Evolutionary conservation across 805 yeast species (phyloP), one percentile per base, ranked within the genome.

Genomic region (Ogataea dorogensis): DNA sequence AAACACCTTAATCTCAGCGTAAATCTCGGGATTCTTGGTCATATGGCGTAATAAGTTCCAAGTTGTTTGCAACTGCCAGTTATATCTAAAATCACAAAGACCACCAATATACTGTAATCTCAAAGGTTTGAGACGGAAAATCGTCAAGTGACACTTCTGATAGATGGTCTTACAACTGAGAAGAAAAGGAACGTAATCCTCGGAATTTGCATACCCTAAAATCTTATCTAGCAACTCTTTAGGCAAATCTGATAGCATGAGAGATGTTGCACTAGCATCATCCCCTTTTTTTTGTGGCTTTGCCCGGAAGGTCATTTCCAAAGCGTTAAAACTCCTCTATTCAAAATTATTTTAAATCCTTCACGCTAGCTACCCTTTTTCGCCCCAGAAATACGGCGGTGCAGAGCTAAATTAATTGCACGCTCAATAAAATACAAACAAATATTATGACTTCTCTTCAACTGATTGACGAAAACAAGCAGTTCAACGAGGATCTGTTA

Each of bases 401-500:
- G 39, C 29, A 22, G 7, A 8, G 5, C 3, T 11, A 5, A 16
- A 9, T 16, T 11, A 12, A 20, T 21, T 23, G 20, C 28, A 30
- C 38, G 30, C 33, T 13, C 19, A 18, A 7, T 14, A 29, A 29
- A 24, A 24, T 17, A 28, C 16, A 23, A 18, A 19, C 19, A 22
- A 9, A 30, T 14, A 31, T 4, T 24, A 35, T 38, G 35, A 22
- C 51, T 5, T 77, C 81, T 8, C 64, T 78, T 14, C 88, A 81
- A 56, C 66, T 81, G 34, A 79, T 81, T 40, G 73, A 80, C 53
- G 86, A 79, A 49, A 49, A 68, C 49, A 81, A 81, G 52, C 44
- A 53, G 24, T 81, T 80, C 68, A 74, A 69, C 47, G 33, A 44
- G 2, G 41, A 57, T 2, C 48, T 68, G 8, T 41, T 53, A 13